A percentile compares a stretch with the other conserved stretches of the same genome.
Evolutionary conservation across 768 basidiomycete genomes (phyloP).

Genomic region (Chiua virens): DNA sequence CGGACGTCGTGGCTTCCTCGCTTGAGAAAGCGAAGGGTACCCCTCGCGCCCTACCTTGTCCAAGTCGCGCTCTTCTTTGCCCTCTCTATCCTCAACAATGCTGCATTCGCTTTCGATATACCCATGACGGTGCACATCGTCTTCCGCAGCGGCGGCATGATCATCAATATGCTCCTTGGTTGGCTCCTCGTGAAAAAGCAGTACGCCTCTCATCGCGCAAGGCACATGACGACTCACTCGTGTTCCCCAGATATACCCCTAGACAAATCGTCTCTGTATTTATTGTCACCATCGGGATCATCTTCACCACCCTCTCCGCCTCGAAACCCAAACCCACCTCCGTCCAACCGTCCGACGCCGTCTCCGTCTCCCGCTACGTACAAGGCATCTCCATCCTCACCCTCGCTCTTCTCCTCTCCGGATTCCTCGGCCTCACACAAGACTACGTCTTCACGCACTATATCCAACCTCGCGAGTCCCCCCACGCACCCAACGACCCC

Average conservation of each 20-base stretch:
- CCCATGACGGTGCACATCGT: constrained; percentile 95
- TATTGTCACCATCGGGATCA: constrained; percentile 78
- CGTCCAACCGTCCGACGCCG: background rate
- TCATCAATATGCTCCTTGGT: constrained; percentile 81
- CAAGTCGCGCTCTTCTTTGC: constrained; percentile 83
- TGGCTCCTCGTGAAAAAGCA: constrained; percentile 64
- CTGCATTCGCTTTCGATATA: constrained; percentile 82
- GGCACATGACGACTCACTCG: constrained; percentile 7
- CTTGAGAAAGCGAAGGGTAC: constrained; percentile 64
- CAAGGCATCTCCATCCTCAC: constrained; percentile 74
- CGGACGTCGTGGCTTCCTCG: constrained; percentile 35
- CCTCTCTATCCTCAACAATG: constrained; percentile 84
- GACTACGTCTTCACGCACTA: constrained; percentile 72
- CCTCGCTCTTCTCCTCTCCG: constrained; percentile 76
- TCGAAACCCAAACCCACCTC: constrained; percentile 35
- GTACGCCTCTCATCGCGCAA: constrained; percentile 35
- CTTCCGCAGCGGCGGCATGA: constrained; percentile 85
- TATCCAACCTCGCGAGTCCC: constrained; percentile 29
- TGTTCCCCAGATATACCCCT: constrained; percentile 52
- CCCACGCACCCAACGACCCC: constrained; percentile 13
- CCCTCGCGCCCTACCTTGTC: constrained; percentile 67
- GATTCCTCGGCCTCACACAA: constrained; percentile 80
- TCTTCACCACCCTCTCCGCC: constrained; percentile 80
- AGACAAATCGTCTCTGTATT: constrained; percentile 72
- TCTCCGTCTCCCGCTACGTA: constrained; percentile 43